phyloP scores from a whole-genome alignment of 495 filamentous ascomycete genomes.

The Aspergillus saccharolyticus region DNA sequence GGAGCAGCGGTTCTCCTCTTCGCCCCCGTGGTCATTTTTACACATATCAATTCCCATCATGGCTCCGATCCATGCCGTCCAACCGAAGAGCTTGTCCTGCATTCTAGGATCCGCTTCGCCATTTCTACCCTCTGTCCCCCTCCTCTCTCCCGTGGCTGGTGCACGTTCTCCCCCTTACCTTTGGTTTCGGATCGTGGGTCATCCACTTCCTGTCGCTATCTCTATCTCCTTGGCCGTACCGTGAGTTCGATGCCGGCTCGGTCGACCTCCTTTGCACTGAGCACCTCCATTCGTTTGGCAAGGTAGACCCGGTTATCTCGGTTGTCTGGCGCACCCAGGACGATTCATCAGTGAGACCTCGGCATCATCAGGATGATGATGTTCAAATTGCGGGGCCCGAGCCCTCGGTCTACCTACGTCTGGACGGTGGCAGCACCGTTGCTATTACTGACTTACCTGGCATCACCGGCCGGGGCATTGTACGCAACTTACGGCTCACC shows the following conservation, averaged over 20 bases:
- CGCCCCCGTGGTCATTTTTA: background rate
- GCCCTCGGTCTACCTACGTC: constrained; percentile 11
- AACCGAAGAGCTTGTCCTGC: constrained; percentile 1
- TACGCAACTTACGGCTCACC: constrained; percentile 46
- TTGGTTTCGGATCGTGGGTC: background rate
- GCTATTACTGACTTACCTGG: constrained; percentile 19
- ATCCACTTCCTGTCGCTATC: constrained; percentile 1
- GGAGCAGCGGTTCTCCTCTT: background rate
- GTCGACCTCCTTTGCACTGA: background rate
- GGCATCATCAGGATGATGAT: constrained; percentile 7
- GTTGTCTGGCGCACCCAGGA: background rate
- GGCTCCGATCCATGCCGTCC: constrained; percentile 8
- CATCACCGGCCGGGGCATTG: constrained; percentile 23
- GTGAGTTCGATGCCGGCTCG: constrained; percentile 8
- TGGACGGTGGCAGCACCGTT: constrained; percentile 10
- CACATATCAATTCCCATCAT: constrained; percentile 4
- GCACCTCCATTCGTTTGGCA: background rate
- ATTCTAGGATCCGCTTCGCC: background rate
- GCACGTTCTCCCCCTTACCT: background rate
- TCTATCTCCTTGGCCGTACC: background rate
- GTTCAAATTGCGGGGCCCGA: constrained; percentile 6
- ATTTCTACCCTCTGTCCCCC: constrained; percentile 5
- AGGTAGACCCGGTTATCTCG: background rate
- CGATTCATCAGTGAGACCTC: background rate
- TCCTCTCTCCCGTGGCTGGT: background rate